Conservation (phyloP, 441 rosid genomes). For the Populus hybrid region DNA sequence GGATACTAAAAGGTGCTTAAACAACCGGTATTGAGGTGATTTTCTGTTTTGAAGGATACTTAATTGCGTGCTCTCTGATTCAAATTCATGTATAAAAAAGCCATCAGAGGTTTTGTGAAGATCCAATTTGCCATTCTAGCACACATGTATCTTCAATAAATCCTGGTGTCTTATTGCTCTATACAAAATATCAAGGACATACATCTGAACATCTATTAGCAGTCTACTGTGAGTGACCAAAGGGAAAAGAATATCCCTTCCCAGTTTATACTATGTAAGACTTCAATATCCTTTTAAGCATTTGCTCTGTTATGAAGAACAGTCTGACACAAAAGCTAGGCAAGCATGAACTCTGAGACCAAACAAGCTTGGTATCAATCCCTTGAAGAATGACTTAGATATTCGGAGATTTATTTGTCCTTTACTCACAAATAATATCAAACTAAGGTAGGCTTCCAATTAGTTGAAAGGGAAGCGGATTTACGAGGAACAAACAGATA, state of each 20-base stretch:
- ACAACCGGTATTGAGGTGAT: constrained; percentile 21
- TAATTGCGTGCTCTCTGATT: constrained; percentile 16
- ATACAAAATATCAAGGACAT: background rate
- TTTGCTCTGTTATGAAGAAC: background rate
- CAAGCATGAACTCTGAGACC: background rate
- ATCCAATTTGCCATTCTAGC: constrained; percentile 7
- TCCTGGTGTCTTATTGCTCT: background rate
- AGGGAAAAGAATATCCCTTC: background rate
- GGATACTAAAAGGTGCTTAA: constrained; percentile 18
- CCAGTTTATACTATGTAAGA: background rate
- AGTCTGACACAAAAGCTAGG: background rate
- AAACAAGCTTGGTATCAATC: background rate
- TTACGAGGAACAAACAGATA: too few species aligned
- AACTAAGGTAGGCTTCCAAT: background rate
- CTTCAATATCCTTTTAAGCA: background rate
- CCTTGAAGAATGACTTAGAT: background rate
- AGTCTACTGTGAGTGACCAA: background rate
- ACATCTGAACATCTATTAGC: background rate
- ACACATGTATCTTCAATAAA: background rate
- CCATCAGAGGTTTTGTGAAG: constrained; percentile 19
- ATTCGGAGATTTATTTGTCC: background rate
- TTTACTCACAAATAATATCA: background rate
- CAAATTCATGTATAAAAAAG: background rate
- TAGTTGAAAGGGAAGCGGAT: background rate
- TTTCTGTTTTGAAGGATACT: constrained; percentile 12